Conservation (phyloP, 2,329 filamentous ascomycete species). For the Elsinoe necatrix region DNA sequence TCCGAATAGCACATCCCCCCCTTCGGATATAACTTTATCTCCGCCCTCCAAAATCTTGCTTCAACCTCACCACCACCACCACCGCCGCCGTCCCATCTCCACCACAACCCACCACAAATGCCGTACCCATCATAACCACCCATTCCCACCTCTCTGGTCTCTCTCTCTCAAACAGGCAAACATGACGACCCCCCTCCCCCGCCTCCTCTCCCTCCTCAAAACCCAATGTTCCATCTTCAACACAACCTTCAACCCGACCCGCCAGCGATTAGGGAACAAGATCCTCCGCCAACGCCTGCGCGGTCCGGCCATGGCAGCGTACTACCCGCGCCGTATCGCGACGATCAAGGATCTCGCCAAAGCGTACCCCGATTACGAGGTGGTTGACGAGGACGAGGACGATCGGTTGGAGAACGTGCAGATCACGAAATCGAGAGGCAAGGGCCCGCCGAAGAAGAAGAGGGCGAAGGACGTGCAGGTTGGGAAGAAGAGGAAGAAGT, state of each 20-base stretch:
- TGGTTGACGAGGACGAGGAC: conserved; percentile 67
- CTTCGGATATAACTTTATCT: neutral
- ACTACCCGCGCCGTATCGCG: conserved; percentile 73
- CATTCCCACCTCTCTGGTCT: no score
- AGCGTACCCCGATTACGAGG: conserved; percentile 58
- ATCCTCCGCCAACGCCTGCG: conserved; percentile 78
- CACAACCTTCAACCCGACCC: conserved; percentile 79
- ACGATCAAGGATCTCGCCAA: conserved; percentile 66
- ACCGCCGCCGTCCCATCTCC: neutral
- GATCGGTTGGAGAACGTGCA: conserved; percentile 66
- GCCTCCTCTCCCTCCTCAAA: conserved; percentile 38
- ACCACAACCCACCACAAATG: conserved; percentile 4
- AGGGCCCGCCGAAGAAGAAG: conserved; percentile 87
- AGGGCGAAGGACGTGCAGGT: conserved; percentile 36
- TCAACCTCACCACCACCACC: neutral
- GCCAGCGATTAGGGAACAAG: conserved; percentile 79
- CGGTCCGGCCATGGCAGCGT: conserved; percentile 73
- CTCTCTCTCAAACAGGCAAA: conserved; percentile 8
- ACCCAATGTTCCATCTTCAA: conserved; percentile 87
- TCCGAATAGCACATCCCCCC: neutral
- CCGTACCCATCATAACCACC: neutral
- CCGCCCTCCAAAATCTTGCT: neutral
- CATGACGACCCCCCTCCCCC: conserved; percentile 13
- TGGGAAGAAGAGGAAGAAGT: conserved; percentile 16
- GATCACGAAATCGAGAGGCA: conserved; percentile 62